Evolutionary conservation across 352 stramenopile genomes (phyloP).

Genomic region (Globisporangium alternatum): DNA sequence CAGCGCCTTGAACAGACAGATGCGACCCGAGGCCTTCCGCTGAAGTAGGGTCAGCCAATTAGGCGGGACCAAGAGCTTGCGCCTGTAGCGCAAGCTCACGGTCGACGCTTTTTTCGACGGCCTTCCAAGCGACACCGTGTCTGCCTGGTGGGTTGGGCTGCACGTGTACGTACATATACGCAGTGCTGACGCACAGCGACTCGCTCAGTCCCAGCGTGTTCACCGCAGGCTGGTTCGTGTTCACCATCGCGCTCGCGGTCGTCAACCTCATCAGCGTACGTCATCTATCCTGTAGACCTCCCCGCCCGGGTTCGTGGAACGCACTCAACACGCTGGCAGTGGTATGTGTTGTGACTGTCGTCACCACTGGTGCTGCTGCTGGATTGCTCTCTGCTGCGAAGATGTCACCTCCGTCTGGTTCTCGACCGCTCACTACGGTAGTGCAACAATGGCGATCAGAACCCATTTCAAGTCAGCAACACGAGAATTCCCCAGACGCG

Average conservation of each 20-base stretch:
- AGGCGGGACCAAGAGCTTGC: too few species aligned
- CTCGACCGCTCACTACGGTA: constrained; percentile 14
- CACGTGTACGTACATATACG: constrained; percentile 69
- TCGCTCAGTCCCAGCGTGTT: constrained; percentile 30
- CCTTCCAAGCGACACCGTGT: too few species aligned
- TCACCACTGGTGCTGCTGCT: not conserved
- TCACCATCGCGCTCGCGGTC: constrained; percentile 33
- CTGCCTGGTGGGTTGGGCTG: constrained; percentile 64
- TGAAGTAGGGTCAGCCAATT: too few species aligned
- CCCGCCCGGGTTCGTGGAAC: constrained; percentile 50
- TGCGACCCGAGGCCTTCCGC: too few species aligned
- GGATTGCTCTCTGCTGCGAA: constrained; percentile 15
- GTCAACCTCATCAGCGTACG: constrained; percentile 42
- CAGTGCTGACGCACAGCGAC: constrained; percentile 32
- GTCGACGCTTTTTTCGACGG: too few species aligned
- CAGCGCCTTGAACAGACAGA: too few species aligned
- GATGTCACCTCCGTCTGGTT: constrained; percentile 1
- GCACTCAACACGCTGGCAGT: not conserved
- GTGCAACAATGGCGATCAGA: not conserved
- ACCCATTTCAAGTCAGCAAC: not conserved
- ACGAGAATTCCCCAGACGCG: not conserved
- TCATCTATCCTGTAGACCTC: constrained; percentile 53
- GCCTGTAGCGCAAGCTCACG: too few species aligned
- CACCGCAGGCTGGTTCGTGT: constrained; percentile 38
- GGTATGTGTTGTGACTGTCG: not conserved